Base-by-base conservation (phyloP, 805 yeast genomes). In the Dipodascopsis uninucleata region DNA sequence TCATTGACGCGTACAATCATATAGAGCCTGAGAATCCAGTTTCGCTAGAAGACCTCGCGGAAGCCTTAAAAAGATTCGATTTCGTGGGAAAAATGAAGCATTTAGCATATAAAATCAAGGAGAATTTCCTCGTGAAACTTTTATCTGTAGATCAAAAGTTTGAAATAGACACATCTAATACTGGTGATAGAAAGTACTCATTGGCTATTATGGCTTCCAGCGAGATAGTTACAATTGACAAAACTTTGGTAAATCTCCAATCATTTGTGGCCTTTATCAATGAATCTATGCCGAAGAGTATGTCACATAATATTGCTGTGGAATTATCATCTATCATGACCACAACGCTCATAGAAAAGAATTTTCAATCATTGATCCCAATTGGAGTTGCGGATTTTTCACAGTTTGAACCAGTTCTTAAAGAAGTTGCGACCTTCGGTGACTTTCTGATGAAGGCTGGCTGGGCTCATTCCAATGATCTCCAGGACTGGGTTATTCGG, bases 401-500 rank as follows among this genome's bases (percentile, higher is more conserved):
- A 2, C 12, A 21, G 24, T 47, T 50, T 32, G 54, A 49, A 36
- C 12, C 23, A 1, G 24, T 25, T 1, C 28, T 50, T 20, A n/a
- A 10, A 9, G 25, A 28, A n/a, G 28, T 50, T 12, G 35, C 33
- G 16, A n/a, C 22, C 4, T 47, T 50, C 23, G 55, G 44, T 28
- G 18, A 5, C 23, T 39, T 45, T 28, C 14, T 50, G 40, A n/a
- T n/a, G 14, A 20, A 34, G 8, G 36, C 32, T 25, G 22, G 33
- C 4, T 50, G 55, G 55, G 9, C 22, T 14, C 14, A 39, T 6
- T 10, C 39, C 10, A 18, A 22, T 23, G 53, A 47, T 17, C 42
- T 50, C 12, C 29, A 32, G 7, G 53, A 50, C 6, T 50, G 55
- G 55, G 33, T 43, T 5, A 18, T 28, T 4, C 45, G 55, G n/a